These are phyloP conservation scores for Piloderma croceum DNA, from an alignment of 768 basidiomycete species.

Conservation along the genomic window DNA sequence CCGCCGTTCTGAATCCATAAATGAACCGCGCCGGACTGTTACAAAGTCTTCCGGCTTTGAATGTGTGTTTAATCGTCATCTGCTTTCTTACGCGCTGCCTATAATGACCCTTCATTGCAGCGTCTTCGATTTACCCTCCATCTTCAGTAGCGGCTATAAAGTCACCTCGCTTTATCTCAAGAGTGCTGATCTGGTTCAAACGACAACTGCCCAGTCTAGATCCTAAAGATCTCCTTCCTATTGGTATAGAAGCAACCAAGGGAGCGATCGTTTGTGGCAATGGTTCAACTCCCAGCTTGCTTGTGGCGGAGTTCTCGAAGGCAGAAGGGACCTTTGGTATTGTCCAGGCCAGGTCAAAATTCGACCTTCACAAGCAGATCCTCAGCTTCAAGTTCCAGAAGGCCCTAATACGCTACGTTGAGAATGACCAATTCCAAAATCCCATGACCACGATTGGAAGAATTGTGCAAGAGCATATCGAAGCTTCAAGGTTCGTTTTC, in stretches of 20 bases:
- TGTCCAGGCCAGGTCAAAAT: slow-evolving; percentile 67
- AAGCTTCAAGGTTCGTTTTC: slow-evolving; percentile 32
- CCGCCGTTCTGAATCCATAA: slow-evolving; percentile 7
- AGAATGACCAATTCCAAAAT: slow-evolving; percentile 71
- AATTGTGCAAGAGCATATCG: slow-evolving; percentile 50
- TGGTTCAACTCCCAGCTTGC: slow-evolving; percentile 72
- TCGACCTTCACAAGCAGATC: slow-evolving; percentile 80
- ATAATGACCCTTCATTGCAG: too few species aligned
- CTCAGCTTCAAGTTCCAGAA: slow-evolving; percentile 66
- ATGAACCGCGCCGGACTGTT: slow-evolving; percentile 33
- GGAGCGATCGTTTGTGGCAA: slow-evolving; percentile 86
- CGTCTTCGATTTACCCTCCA: too few species aligned
- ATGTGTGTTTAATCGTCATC: slow-evolving; percentile 25
- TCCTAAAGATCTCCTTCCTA: slow-evolving; percentile 78
- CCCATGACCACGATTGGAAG: slow-evolving; percentile 64
- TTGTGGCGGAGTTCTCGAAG: slow-evolving; percentile 77
- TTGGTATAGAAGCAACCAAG: slow-evolving; percentile 73
- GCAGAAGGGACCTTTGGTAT: slow-evolving; percentile 78
- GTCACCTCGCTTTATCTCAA: slow-evolving; percentile 30
- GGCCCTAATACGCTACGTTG: slow-evolving; percentile 57
- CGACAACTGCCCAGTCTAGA: slow-evolving; percentile 66
- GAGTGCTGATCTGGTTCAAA: slow-evolving; percentile 45
- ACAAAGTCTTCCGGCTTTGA: slow-evolving; percentile 35
- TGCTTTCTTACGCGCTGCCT: too few species aligned
- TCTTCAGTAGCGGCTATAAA: too few species aligned